These are phyloP conservation scores for Epichloe aotearoae DNA, from an alignment of 2,329 filamentous ascomycete genomes.

Conservation along the genomic window DNA sequence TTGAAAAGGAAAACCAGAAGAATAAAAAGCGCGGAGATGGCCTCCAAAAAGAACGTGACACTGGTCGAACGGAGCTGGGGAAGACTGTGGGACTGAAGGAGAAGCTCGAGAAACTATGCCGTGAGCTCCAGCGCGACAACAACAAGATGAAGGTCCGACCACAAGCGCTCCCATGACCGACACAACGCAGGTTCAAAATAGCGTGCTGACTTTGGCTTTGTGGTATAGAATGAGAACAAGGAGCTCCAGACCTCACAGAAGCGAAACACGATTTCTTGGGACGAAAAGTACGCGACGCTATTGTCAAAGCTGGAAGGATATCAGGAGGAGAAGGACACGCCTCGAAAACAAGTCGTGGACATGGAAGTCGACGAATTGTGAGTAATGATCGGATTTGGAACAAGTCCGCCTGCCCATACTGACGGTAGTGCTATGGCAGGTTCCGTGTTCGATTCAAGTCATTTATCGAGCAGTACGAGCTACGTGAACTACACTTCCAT, in stretches of 20 bases:
- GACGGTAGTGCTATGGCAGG: constrained; percentile 29
- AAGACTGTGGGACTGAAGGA: constrained; percentile 88
- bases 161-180: constrained; percentile 2
- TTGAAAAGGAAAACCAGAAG: constrained; percentile 88
- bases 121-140: constrained; percentile 91
- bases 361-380: constrained; percentile 84
- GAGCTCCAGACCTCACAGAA: constrained; percentile 78
- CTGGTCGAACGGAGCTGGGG: constrained; percentile 72
- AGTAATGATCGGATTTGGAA: constrained; percentile 18
- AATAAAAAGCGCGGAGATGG: constrained; percentile 92
- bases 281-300: constrained; percentile 69
- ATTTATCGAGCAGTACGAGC: constrained; percentile 90
- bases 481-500: constrained; percentile 88
- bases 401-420: background rate
- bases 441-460: constrained; percentile 85
- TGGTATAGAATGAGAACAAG: constrained; percentile 71
- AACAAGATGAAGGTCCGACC: constrained; percentile 82
- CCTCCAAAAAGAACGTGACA: constrained; percentile 92
- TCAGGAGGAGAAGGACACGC: constrained; percentile 74
- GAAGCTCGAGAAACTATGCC: constrained; percentile 89
- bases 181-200: background rate
- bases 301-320: constrained; percentile 78
- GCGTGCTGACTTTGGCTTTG: constrained; percentile 12
- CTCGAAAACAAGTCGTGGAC: constrained; percentile 67
- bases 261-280: constrained; percentile 67